Evolutionary conservation across 2,329 filamentous ascomycete species (phyloP), one percentile per base, ranked within the genome.

Genomic region (Aspergillus piperis): DNA sequence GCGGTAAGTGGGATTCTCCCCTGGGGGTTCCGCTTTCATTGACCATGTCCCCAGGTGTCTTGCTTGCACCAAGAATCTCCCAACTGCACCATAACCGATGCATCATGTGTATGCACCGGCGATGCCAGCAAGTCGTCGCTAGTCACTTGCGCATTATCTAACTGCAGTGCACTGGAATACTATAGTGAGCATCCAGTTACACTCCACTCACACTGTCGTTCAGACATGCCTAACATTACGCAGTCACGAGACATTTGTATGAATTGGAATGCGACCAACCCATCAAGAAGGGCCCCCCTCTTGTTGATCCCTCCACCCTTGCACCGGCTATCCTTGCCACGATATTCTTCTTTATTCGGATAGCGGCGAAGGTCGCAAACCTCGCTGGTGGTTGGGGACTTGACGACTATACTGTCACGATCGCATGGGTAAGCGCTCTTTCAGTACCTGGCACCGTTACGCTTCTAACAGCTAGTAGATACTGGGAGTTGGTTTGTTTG

Each of bases 351-450:
- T n/a, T 50, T 15, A 53, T 51, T 8, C 59, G 64, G 15, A 54
- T 66, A 19, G 25, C 48, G 3, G 52, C 63, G 8, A 66, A 65
- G 38, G 21, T 36, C 6, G 41, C 59, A 36, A 54, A 52, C 25
- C 58, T 66, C 5, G 60, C 59, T 5, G 64, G 64, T 4, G 57
- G 61, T 23, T 66, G 63, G 64, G 59, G 64, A 10, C 32, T 42
- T 27, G 64, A 66, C 17, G 64, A 66, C 39, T 61, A 52, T 19
- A 66, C 61, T 30, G 60, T 66, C 10, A 60, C 60, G n/a, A 19
- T 60, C 1, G 63, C 66, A 38, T 65, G 62, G 57, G 66, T 67
- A 51, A 52, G 57, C 10, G 0, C 49, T n/a, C 10, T 8, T 17
- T 11, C 23, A 17, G 23, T 32, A 19, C 25, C 23, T n/a, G 27